Conservation (phyloP, 306 rosid genomes). For the Parietaria judaica region DNA sequence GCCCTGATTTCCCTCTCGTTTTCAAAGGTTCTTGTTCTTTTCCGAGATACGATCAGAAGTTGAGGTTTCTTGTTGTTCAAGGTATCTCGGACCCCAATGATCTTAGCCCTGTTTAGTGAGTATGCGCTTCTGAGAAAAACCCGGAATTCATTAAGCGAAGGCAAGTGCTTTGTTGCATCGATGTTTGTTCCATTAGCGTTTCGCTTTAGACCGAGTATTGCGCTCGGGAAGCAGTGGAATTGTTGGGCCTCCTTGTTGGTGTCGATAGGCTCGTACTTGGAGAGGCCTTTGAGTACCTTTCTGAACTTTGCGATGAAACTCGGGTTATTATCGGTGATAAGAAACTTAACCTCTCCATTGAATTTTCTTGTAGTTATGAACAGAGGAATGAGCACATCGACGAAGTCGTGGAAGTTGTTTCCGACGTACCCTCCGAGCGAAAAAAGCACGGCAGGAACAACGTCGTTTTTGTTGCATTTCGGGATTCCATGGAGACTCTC, state of each 20-base stretch:
- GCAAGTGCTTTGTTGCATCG: constrained; percentile 44
- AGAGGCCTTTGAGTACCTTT: constrained; percentile 38
- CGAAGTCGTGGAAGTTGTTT: constrained; percentile 81
- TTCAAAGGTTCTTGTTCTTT: constrained; percentile 53
- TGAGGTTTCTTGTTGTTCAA: constrained; percentile 45
- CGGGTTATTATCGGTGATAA: constrained; percentile 32
- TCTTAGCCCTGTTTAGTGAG: constrained; percentile 2
- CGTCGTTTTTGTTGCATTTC: constrained; percentile 40
- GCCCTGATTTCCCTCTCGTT: constrained; percentile 42
- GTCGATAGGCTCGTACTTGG: constrained; percentile 47
- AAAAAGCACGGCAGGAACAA: constrained; percentile 60
- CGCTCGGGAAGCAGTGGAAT: constrained; percentile 70
- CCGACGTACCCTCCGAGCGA: constrained; percentile 69
- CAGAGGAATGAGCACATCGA: constrained; percentile 63
- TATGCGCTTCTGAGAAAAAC: constrained; percentile 51
- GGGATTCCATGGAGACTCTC: constrained; percentile 22
- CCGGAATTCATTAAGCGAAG: constrained; percentile 64
- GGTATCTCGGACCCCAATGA: constrained; percentile 1
- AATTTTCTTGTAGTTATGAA: constrained; percentile 55
- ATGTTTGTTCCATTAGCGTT: constrained; percentile 43
- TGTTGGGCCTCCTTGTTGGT: constrained; percentile 39
- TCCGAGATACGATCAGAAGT: constrained; percentile 63
- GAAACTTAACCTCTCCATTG: constrained; percentile 65
- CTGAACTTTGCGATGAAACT: constrained; percentile 50
- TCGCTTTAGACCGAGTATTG: constrained; percentile 62